Evolutionary conservation across 2,329 filamentous ascomycete genomes (phyloP).

Genomic region (Hymenoscyphus scutula): DNA sequence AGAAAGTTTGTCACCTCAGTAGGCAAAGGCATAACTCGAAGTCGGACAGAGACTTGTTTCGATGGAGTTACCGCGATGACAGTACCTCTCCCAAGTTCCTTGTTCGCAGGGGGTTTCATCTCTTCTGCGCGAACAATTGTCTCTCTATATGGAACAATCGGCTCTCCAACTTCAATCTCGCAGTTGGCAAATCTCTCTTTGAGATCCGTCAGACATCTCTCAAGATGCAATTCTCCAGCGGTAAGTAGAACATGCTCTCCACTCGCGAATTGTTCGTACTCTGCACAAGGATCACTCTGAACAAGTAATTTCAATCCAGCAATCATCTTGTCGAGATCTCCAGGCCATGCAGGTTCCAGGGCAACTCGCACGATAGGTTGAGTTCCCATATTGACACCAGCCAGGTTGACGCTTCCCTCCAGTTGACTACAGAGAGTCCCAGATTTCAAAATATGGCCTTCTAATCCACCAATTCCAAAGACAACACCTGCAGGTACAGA

Average conservation of each 20-base stretch:
- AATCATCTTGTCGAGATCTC: slow-evolving; percentile 93
- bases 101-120: slow-evolving; percentile 85
- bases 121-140: slow-evolving; percentile 84
- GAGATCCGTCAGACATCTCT: slow-evolving; percentile 89
- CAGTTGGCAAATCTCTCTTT: slow-evolving; percentile 90
- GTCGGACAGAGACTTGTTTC: slow-evolving; percentile 75
- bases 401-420: slow-evolving; percentile 84
- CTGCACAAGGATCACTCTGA: slow-evolving; percentile 91
- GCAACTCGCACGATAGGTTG: slow-evolving; percentile 95
- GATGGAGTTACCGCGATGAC: slow-evolving; percentile 75
- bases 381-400: slow-evolving; percentile 75
- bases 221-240: slow-evolving; percentile 89
- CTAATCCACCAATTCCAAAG: slow-evolving; percentile 90
- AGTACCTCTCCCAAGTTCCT: slow-evolving; percentile 80
- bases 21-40: slow-evolving; percentile 79
- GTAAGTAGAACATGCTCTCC: slow-evolving; percentile 95
- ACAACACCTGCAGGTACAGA: slow-evolving; percentile 91
- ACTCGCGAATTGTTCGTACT: slow-evolving; percentile 89
- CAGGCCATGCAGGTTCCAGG: slow-evolving; percentile 87
- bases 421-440: slow-evolving; percentile 88
- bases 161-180: slow-evolving; percentile 89
- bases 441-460: slow-evolving; percentile 91
- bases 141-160: slow-evolving; percentile 94
- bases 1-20: slow-evolving; percentile 79
- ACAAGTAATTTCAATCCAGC: slow-evolving; percentile 81